phyloP scores from a whole-genome alignment of 2,329 filamentous ascomycete species.

The Seiridium cupressi region DNA sequence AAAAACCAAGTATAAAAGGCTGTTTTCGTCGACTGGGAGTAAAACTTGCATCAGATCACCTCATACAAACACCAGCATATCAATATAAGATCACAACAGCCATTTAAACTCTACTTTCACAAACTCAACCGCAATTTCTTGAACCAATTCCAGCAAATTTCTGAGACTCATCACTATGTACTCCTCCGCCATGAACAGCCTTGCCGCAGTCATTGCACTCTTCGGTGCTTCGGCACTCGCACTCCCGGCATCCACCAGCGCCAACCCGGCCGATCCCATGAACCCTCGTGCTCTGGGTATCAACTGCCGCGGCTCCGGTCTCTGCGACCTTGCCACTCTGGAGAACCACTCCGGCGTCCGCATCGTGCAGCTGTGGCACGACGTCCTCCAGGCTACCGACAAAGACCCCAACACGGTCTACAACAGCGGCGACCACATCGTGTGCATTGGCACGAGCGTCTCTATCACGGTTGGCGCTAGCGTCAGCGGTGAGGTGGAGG shows the following conservation, averaged over 20 bases:
- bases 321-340: conserved; percentile 13
- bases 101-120: no score
- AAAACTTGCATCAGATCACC: no score
- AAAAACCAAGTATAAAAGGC: no score
- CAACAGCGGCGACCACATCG: conserved; percentile 16
- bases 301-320: conserved; percentile 17
- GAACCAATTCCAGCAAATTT: no score
- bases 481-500: conserved; percentile 9
- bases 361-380: conserved; percentile 13
- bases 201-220: background rate
- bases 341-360: conserved; percentile 9
- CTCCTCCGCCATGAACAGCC: no score
- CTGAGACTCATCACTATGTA: no score
- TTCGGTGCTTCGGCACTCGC: background rate
- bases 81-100: no score
- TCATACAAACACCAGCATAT: no score
- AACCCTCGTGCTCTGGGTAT: conserved; percentile 14
- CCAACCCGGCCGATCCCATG: conserved; percentile 9
- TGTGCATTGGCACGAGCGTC: conserved; percentile 14
- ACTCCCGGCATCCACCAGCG: background rate
- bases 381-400: conserved; percentile 11
- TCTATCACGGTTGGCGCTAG: conserved; percentile 12
- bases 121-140: no score
- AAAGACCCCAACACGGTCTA: conserved; percentile 13
- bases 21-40: no score